These are phyloP conservation scores for Boechera divaricarpa DNA, from an alignment of 345 rosid species.

Conservation along the genomic window DNA sequence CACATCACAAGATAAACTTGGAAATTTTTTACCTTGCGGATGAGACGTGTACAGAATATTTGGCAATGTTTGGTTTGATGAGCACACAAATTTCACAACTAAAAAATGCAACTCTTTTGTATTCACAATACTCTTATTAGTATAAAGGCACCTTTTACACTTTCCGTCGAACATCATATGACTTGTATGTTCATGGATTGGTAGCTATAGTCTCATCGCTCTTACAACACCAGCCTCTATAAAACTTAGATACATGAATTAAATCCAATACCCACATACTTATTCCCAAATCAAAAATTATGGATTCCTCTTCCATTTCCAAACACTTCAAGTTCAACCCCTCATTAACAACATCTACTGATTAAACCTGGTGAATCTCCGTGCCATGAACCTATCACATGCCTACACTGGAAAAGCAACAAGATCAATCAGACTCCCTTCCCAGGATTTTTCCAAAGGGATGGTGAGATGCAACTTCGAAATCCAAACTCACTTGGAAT, in stretches of 20 bases:
- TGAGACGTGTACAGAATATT: background rate
- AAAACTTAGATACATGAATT: background rate
- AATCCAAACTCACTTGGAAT: slow-evolving; percentile 4
- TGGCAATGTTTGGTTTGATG: background rate
- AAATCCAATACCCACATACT: background rate
- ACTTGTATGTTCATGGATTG: background rate
- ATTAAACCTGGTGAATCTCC: background rate
- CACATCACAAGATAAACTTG: background rate
- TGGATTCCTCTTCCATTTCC: background rate
- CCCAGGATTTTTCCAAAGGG: background rate
- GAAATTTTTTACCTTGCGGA: background rate
- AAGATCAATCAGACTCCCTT: background rate
- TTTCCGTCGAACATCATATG: background rate
- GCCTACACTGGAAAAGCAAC: slow-evolving; percentile 18
- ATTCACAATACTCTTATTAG: background rate
- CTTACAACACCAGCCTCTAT: background rate
- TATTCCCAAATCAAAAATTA: background rate
- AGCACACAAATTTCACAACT: background rate
- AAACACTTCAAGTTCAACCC: background rate
- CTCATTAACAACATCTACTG: slow-evolving; percentile 1
- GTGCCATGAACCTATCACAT: slow-evolving; percentile 11
- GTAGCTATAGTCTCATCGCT: background rate
- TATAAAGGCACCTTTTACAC: slow-evolving; percentile 4
- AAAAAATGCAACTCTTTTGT: background rate
- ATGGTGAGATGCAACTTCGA: slow-evolving; percentile 10